phyloP scores from a whole-genome alignment of 176 grass and related monocot species.

The Otatea glauca region DNA sequence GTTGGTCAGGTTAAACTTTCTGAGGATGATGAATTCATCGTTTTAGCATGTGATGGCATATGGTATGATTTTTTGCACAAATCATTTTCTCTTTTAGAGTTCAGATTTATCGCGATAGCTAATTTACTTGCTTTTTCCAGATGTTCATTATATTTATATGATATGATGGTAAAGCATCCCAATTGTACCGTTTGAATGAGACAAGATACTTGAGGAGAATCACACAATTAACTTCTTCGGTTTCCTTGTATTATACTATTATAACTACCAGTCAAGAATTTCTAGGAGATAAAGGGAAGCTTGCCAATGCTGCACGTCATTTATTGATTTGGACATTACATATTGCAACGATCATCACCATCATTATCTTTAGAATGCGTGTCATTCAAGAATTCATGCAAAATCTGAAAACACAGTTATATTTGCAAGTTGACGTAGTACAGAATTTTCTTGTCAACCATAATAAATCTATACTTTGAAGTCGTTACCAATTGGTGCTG shows the following conservation, averaged over 20 bases:
- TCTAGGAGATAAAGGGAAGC: not conserved
- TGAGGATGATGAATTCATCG: conserved; percentile 91
- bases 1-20: conserved; percentile 71
- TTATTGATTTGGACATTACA: conserved; percentile 26
- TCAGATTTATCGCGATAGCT: not conserved
- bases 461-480: not conserved
- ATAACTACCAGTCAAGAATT: not conserved
- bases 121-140: not conserved
- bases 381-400: not conserved
- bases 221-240: not conserved
- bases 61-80: conserved; percentile 58
- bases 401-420: not conserved
- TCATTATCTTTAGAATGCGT: not conserved
- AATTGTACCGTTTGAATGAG: not conserved
- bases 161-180: not conserved
- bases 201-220: not conserved
- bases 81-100: not conserved
- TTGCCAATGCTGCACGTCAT: not conserved
- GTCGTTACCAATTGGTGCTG: not conserved
- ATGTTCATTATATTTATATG: not conserved
- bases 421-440: conserved; percentile 20
- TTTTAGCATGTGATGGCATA: conserved; percentile 93
- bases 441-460: not conserved
- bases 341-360: not conserved
- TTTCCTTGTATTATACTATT: conserved; percentile 12